These are phyloP conservation scores for Spergularia azorica DNA, from an alignment of 179 eudicot genomes.

Conservation along the genomic window DNA sequence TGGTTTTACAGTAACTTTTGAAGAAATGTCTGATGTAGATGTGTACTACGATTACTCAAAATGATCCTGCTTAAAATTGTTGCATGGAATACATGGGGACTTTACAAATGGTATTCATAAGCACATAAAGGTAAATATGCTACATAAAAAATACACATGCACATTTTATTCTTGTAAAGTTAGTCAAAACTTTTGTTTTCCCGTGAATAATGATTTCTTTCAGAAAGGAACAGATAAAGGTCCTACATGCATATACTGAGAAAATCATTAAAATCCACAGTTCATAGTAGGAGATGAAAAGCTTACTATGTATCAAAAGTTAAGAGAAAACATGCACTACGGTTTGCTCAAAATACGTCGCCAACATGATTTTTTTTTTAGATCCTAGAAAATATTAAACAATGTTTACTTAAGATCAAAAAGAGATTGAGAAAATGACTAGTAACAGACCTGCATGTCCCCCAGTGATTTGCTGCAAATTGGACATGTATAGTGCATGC, in stretches of 20 bases:
- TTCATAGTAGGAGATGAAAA: conserved; percentile 12
- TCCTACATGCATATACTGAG: background rate
- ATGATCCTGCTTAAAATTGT: no score
- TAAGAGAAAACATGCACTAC: conserved; percentile 9
- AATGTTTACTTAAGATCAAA: background rate
- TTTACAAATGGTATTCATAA: no score
- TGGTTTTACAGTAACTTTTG: background rate
- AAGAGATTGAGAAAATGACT: background rate
- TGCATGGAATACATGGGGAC: no score
- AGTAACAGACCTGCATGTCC: conserved; percentile 81
- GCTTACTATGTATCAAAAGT: background rate
- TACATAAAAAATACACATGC: no score
- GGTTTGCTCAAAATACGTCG: conserved; percentile 5
- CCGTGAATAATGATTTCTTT: background rate
- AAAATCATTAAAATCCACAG: background rate
- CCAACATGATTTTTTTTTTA: conserved; percentile 1
- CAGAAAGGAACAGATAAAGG: conserved; percentile 2
- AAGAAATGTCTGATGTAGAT: background rate
- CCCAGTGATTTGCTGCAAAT: conserved; percentile 99
- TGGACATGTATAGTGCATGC: conserved; percentile 75
- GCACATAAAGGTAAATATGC: no score
- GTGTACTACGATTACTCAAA: no score
- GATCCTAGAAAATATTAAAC: background rate
- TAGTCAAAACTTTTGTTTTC: background rate
- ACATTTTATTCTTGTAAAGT: background rate